Base-by-base conservation (phyloP, 139 green algal species). In the Asterochloris erici region DNA sequence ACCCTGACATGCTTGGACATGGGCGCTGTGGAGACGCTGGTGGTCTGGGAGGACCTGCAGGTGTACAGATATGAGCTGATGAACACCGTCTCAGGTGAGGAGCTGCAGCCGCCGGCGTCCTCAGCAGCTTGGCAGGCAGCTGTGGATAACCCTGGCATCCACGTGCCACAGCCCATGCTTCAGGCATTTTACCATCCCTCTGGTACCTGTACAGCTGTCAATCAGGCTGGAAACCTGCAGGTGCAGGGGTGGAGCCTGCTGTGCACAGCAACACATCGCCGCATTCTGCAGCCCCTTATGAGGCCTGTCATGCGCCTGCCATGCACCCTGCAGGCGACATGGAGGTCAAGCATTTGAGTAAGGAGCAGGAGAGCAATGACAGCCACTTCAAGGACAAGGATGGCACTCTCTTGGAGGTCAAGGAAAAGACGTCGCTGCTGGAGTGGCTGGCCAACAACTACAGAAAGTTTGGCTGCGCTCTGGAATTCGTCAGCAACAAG, bases 381-480 rank as follows among this genome's bases (percentile, higher is more conserved):
- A 68, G 69, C 19, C 66, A 98, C 86, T 98, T 98, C 84, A 91
- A 95, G 85, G 96, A 99, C 88, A 92, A 94, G 78, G 96, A 95
- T 78, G 92, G 84, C 9, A 90, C 91, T 0, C 85, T 82, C 16
- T 89, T 99, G 79, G 97, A 99, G 87, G 91, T 98, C 21, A 86
- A 94, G 47, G 95, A 99, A 77, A 98, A 96, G 86, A 88, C 92
- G 83, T 87, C 95, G 28, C 83, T 99, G 84, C 85, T 99, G 16
- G 97, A 99, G 89, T 99, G 97, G 97, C 89, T 99, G 24, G 97
- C 97, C 26, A 93, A 98, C 81, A 95, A 95, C 86, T 99, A 99
- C 94, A 98, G 98, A 85, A 97, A 98, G 86, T 99, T 99, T 89
- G 97, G 97, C 10, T 99, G 97, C 90, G 81, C 83, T 79, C 88